Conservation (phyloP, 805 yeast genomes). For the Candida succiphila region DNA sequence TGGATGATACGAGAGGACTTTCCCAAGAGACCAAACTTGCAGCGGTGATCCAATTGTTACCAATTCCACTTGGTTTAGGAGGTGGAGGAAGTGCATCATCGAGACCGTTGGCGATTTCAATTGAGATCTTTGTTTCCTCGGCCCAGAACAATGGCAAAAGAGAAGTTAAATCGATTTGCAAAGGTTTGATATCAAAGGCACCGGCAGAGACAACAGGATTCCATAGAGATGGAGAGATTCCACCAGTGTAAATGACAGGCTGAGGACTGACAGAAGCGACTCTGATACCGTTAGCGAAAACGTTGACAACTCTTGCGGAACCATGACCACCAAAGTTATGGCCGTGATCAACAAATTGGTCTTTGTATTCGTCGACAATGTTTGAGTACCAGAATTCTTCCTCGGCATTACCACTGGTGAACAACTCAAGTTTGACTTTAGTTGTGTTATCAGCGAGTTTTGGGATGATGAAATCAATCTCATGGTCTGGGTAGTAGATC, state of each 20-base stretch:
- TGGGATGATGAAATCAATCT: slow-evolving; percentile 31
- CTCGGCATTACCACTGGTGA: slow-evolving; percentile 64
- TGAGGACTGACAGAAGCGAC: slow-evolving; percentile 58
- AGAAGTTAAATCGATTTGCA: slow-evolving; percentile 62
- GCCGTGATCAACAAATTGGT: slow-evolving; percentile 28
- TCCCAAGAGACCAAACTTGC: slow-evolving; percentile 51
- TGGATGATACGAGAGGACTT: slow-evolving; percentile 25
- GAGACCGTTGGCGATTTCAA: slow-evolving; percentile 46
- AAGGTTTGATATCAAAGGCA: slow-evolving; percentile 66
- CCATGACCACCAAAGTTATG: slow-evolving; percentile 49
- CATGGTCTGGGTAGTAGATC: slow-evolving; percentile 32
- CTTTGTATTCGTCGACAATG: slow-evolving; percentile 34
- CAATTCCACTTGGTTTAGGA: slow-evolving; percentile 22
- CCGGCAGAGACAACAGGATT: slow-evolving; percentile 64
- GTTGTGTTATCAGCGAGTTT: slow-evolving; percentile 45
- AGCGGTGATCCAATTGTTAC: slow-evolving; percentile 51
- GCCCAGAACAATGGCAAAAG: slow-evolving; percentile 63
- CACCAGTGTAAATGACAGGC: slow-evolving; percentile 75
- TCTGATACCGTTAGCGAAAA: slow-evolving; percentile 47
- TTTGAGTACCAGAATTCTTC: slow-evolving; percentile 84
- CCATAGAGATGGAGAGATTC: slow-evolving; percentile 75
- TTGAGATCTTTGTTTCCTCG: slow-evolving; percentile 24
- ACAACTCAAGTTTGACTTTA: slow-evolving; percentile 45
- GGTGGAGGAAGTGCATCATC: slow-evolving; percentile 24
- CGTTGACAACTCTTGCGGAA: slow-evolving; percentile 58